Base-by-base conservation (phyloP, 2,329 filamentous ascomycete genomes). In the Paraconiothyrium brasiliense region DNA sequence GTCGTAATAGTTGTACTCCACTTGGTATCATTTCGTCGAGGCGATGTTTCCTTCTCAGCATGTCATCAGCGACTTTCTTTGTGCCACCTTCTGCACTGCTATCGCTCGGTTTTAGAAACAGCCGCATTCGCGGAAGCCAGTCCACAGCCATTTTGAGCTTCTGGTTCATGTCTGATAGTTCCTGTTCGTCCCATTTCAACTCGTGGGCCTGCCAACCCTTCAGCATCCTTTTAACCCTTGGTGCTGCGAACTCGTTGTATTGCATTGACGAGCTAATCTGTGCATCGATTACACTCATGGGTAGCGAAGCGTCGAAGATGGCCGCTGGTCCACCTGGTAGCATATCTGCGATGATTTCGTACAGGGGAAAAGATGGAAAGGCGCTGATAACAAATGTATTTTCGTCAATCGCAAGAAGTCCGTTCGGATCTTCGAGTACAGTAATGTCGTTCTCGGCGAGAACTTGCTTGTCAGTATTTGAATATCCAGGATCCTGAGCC, bases 291-390 rank as follows among this genome's bases (percentile, higher is more conserved):
- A 24, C 43, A 46, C 43, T 46, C 2, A 20, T 24, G 22, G 54
- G 54, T 16, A 56, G 32, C 2, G 54, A 56, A 22, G 54, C 54
- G 32, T 56, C 54, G 30, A 56, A 56, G 20, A 56, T 56, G 32
- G 54, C 54, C 4, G 54, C 54, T 24, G 54, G 54, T 22, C 54
- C 54, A 37, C 10, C 43, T 2, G 54, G 54, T 24, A 56, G n/a
- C 54, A 56, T 47, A 22, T 56, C 54, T 16, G 54, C 54, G 14
- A 56, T 48, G 8, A 56, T 56, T 22, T 56, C 54, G 14, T 56
- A 56, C 10, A 56, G 41, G 14, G 54, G 54, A 32, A 56, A 56
- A 8, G 54, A 56, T 2, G 54, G 54, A 14, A 56, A 56, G 7
- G 54, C 54, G n/a, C 54, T 56, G 43, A 56, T 56, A 30, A 56